Evolutionary conservation across 2,329 filamentous ascomycete species (phyloP), one percentile per base, ranked within the genome.

Genomic region (Dothideomycetes sp.): DNA sequence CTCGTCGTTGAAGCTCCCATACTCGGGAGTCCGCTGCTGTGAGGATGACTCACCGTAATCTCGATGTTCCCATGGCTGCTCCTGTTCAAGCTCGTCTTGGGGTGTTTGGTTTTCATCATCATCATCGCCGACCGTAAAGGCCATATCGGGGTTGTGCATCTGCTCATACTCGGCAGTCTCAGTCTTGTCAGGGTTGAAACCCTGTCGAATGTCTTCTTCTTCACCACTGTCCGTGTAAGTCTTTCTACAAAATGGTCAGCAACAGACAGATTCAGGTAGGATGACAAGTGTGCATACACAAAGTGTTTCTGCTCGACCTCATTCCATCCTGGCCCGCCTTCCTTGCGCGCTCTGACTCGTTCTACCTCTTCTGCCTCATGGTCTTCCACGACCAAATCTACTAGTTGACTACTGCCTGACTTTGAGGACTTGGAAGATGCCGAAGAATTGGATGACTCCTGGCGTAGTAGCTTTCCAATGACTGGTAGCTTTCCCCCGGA

Each of bases 361-460:
- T 81, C 76, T 34, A 72, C 63, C 40, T 76, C 69, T 52, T 81
- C 77, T 4, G 75, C 77, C 34, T 75, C 58, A 33, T 60, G 68
- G 52, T 82, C 75, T 59, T 81, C 77, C 7, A 83, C 73, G 0
- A 81, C 70, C 3, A 83, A 60, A 53, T 83, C 78, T 9, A 82
- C 77, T 4, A 82, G 61, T 49, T 82, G 78, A 47, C 74, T 77
- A 44, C 64, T 65, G 47, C 72, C 70, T 1, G 75, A 79, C 42
- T 71, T 69, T 7, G 54, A 57, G 5, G 66, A 69, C n/a, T 19
- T 11, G 4, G 42, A 44, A 10, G 45, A 44, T 4, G 35, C 31
- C 8, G 37, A 31, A 3, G 54, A 58, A 5, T 60, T 62, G 17
- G 65, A 64, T 5, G 73, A 75, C 35, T 70, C 55, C 42, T 66